phyloP scores from a whole-genome alignment of 805 yeast genomes.

The Pichia scutulata region DNA sequence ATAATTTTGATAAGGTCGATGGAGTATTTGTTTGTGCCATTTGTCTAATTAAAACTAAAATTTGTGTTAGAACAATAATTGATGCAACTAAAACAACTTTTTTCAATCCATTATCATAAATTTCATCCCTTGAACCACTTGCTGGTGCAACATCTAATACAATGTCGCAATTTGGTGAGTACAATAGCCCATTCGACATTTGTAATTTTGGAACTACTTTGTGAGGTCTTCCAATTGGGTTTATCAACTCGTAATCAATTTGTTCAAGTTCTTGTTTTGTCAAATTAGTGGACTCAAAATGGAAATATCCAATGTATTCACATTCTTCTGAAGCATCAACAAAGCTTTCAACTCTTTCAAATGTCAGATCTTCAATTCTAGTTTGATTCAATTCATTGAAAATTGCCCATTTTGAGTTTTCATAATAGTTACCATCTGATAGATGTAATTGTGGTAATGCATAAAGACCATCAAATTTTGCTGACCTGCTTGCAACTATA shows the following conservation, averaged over 20 bases:
- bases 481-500: slow-evolving; percentile 50
- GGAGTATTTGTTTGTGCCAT: slow-evolving; percentile 71
- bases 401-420: slow-evolving; percentile 38
- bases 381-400: slow-evolving; percentile 38
- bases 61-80: slow-evolving; percentile 41
- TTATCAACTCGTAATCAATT: slow-evolving; percentile 64
- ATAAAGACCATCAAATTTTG: slow-evolving; percentile 54
- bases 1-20: slow-evolving; percentile 65
- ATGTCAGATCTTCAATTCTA: slow-evolving; percentile 30
- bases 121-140: slow-evolving; percentile 54
- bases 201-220: slow-evolving; percentile 47
- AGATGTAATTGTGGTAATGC: slow-evolving; percentile 53
- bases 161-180: slow-evolving; percentile 87
- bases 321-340: slow-evolving; percentile 39
- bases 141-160: slow-evolving; percentile 33
- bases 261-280: slow-evolving; percentile 43
- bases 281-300: slow-evolving; percentile 53
- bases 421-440: slow-evolving; percentile 32
- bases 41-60: slow-evolving; percentile 55
- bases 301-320: slow-evolving; percentile 65
- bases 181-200: slow-evolving; percentile 51
- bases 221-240: slow-evolving; percentile 78
- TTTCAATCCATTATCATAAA: slow-evolving; percentile 31
- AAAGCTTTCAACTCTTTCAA: slow-evolving; percentile 29
- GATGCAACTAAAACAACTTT: slow-evolving; percentile 37